phyloP scores from a whole-genome alignment of 1,139 yeast genomes.

The Wickerhamomyces sp. region DNA sequence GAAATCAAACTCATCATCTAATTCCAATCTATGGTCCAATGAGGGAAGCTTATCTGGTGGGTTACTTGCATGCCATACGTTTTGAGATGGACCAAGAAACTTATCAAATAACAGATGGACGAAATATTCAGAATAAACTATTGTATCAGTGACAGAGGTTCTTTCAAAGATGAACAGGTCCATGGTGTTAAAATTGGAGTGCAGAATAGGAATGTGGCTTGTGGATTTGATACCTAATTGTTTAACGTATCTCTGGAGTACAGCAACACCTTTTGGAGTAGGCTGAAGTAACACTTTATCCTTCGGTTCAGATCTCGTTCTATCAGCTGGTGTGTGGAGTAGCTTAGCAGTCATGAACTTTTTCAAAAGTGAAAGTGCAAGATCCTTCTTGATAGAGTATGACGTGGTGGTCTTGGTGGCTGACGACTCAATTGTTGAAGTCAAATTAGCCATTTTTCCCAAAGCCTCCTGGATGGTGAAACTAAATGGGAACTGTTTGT shows the following conservation, averaged over 20 bases:
- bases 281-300: slow-evolving; percentile 57
- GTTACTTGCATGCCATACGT: slow-evolving; percentile 59
- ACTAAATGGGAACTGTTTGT: slow-evolving; percentile 38
- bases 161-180: slow-evolving; percentile 66
- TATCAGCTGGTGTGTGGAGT: slow-evolving; percentile 71
- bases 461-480: slow-evolving; percentile 54
- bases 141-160: slow-evolving; percentile 51
- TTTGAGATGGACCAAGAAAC: slow-evolving; percentile 64
- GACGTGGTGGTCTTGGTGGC: slow-evolving; percentile 55
- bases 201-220: slow-evolving; percentile 40
- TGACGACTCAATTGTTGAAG: slow-evolving; percentile 41
- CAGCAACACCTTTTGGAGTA: slow-evolving; percentile 84
- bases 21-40: slow-evolving; percentile 25
- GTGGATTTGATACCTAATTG: slow-evolving; percentile 46
- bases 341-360: slow-evolving; percentile 63
- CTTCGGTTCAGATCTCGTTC: slow-evolving; percentile 51
- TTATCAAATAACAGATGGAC: slow-evolving; percentile 59
- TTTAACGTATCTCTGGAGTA: slow-evolving; percentile 56
- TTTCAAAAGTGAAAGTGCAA: slow-evolving; percentile 46
- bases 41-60: slow-evolving; percentile 37
- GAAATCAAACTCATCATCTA: slow-evolving; percentile 26
- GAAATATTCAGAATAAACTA: slow-evolving; percentile 60
- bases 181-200: slow-evolving; percentile 65
- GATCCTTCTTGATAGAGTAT: slow-evolving; percentile 48
- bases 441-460: slow-evolving; percentile 42